These are phyloP conservation scores for Tricholoma hemisulphureum DNA, from an alignment of 768 basidiomycete species.

Conservation along the genomic window DNA sequence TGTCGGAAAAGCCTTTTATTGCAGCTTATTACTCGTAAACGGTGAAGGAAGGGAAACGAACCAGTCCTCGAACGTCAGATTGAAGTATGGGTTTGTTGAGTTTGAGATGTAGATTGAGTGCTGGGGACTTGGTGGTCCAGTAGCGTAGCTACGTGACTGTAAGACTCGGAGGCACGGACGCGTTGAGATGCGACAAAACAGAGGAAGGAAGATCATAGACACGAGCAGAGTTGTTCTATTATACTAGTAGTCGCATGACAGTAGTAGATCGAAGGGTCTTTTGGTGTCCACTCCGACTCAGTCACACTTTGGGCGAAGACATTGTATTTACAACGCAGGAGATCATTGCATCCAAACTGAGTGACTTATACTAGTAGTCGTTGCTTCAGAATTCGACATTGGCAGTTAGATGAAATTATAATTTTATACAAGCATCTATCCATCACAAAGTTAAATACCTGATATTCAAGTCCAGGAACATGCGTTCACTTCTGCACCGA, in stretches of 20 bases:
- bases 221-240: not conserved
- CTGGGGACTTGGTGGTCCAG: constrained; percentile 26
- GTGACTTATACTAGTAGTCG: not conserved
- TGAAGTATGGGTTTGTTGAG: constrained; percentile 84
- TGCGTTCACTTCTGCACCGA: constrained; percentile 71
- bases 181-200: constrained; percentile 10
- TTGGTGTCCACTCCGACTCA: no score
- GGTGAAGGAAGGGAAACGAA: constrained; percentile 24
- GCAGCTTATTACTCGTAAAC: not conserved
- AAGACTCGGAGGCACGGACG: constrained; percentile 2
- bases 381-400: not conserved
- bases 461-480: constrained; percentile 1
- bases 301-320: no score
- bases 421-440: constrained; percentile 16
- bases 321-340: no score
- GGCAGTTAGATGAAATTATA: constrained; percentile 7
- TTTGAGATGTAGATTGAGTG: constrained; percentile 70
- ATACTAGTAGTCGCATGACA: not conserved
- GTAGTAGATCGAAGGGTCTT: not conserved
- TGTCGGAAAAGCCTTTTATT: constrained; percentile 61
- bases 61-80: constrained; percentile 91
- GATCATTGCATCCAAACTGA: no score
- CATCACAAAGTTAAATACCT: not conserved
- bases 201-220: constrained; percentile 12
- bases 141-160: constrained; percentile 10